Conservation (phyloP, 441 rosid species). For the Viola pubescens region DNA sequence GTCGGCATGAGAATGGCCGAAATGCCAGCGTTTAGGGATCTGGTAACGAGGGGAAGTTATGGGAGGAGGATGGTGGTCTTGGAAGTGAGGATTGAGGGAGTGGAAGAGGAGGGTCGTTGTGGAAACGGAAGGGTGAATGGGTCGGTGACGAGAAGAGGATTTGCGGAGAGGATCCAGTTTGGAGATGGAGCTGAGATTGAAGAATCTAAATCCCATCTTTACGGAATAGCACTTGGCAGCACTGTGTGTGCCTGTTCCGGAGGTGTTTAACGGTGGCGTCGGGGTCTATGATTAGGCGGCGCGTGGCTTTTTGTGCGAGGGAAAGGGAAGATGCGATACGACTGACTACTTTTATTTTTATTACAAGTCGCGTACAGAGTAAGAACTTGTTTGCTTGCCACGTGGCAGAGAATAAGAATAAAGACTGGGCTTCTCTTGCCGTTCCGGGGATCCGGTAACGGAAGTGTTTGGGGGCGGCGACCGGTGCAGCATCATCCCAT, state of each 20-base stretch:
- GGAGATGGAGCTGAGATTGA: slow-evolving; percentile 28
- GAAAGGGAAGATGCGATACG: too few species aligned
- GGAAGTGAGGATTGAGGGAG: slow-evolving; percentile 24
- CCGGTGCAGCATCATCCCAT: too few species aligned
- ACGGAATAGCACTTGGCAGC: too few species aligned
- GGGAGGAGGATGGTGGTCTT: slow-evolving; percentile 12
- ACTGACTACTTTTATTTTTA: too few species aligned
- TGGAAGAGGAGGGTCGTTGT: slow-evolving; percentile 11
- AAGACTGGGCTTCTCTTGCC: too few species aligned
- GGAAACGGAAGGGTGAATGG: slow-evolving; percentile 4
- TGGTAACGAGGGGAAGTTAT: slow-evolving; percentile 15
- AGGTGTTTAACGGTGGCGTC: neutral
- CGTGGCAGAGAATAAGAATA: too few species aligned
- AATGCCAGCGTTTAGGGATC: slow-evolving; percentile 62
- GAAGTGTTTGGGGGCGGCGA: too few species aligned
- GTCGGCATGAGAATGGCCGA: slow-evolving; percentile 48
- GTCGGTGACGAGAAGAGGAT: slow-evolving; percentile 18
- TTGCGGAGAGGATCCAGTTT: slow-evolving; percentile 31
- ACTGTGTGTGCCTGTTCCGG: too few species aligned
- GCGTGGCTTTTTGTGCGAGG: neutral
- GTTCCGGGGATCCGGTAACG: too few species aligned
- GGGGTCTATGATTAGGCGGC: neutral
- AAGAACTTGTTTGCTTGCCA: too few species aligned
- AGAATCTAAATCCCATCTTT: slow-evolving; percentile 45
- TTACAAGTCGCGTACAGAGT: too few species aligned